Conservation (phyloP, 2,329 filamentous ascomycete genomes). For the Amesomyces nigricolor region DNA sequence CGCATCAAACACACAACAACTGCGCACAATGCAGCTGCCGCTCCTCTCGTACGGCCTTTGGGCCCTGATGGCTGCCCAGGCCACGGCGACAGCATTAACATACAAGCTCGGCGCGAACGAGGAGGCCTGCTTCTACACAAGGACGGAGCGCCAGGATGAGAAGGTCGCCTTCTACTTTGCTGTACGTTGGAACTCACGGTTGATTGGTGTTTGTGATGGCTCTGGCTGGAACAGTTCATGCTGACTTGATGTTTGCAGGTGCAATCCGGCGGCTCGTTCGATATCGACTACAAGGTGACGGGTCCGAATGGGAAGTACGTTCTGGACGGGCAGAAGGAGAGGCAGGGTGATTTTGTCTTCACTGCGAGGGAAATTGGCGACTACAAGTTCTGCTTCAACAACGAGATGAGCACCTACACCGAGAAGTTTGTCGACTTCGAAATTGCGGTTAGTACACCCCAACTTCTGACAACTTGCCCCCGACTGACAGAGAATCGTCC, state of each 20-base stretch:
- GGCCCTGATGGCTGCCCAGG: conserved; percentile 63
- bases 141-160: conserved; percentile 68
- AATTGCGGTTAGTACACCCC: conserved; percentile 65
- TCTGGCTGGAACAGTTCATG: not conserved
- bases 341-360: conserved; percentile 97
- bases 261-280: conserved; percentile 96
- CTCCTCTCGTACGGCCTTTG: conserved; percentile 61
- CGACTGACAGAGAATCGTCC: conserved; percentile 20
- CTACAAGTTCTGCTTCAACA: conserved; percentile 97
- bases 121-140: conserved; percentile 90
- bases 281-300: conserved; percentile 86
- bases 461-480: not conserved
- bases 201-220: not conserved
- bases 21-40: conserved; percentile 57
- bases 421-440: conserved; percentile 99
- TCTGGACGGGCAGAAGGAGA: conserved; percentile 80
- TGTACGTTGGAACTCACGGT: conserved; percentile 46
- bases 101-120: conserved; percentile 89
- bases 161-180: conserved; percentile 99
- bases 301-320: conserved; percentile 78
- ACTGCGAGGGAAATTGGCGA: conserved; percentile 83
- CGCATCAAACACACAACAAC: conserved; percentile 18
- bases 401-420: conserved; percentile 95
- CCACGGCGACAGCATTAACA: conserved; percentile 83
- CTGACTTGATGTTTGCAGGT: conserved; percentile 52